Conservation (phyloP, 768 basidiomycete species). For the Macrolepiota dolichaula region DNA sequence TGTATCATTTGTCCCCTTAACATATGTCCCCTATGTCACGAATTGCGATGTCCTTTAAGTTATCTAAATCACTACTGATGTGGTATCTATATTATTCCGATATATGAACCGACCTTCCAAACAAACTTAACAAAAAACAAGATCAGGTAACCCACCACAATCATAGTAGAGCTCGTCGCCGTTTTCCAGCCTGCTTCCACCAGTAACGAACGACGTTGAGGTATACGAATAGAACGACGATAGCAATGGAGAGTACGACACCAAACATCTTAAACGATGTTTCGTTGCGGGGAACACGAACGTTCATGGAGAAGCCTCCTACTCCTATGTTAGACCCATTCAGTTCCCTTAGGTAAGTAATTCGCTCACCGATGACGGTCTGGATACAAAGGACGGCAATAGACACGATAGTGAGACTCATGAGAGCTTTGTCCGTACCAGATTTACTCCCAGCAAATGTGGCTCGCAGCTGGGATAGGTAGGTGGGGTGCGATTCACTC, state of each 20-base stretch:
- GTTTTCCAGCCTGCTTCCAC: constrained; percentile 54
- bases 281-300: constrained; percentile 55
- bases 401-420: constrained; percentile 64
- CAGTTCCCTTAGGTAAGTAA: neutral
- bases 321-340: constrained; percentile 1
- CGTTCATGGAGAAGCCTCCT: constrained; percentile 73
- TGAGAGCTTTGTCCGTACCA: constrained; percentile 60
- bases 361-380: constrained; percentile 48
- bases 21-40: neutral
- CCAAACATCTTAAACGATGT: constrained; percentile 49
- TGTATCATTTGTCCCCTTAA: constrained; percentile 2
- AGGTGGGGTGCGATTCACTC: constrained; percentile 83
- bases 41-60: neutral
- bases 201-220: constrained; percentile 52
- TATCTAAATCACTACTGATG: neutral
- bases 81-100: neutral
- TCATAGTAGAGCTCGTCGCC: constrained; percentile 23
- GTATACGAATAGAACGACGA: constrained; percentile 43
- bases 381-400: constrained; percentile 67
- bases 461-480: constrained; percentile 72
- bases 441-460: constrained; percentile 56
- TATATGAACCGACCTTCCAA: neutral
- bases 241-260: constrained; percentile 43
- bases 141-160: neutral
- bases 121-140: neutral